Conservation (phyloP, 2,329 filamentous ascomycete species). For the Paecilomyces fulvus region DNA sequence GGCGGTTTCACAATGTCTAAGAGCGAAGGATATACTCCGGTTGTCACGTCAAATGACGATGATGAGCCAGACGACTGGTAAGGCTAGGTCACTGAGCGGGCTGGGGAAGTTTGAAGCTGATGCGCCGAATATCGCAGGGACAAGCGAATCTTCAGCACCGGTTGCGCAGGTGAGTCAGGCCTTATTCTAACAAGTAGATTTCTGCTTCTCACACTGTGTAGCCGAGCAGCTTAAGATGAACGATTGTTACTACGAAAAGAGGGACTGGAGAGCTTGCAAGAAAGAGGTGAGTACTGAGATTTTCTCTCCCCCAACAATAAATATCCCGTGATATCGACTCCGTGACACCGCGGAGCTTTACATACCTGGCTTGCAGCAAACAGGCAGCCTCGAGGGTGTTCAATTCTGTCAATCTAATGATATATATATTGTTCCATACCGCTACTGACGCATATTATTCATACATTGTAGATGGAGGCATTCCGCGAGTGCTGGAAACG, state of each 20-base stretch:
- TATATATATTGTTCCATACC: neutral
- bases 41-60: slow-evolving; percentile 49
- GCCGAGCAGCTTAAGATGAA: slow-evolving; percentile 86
- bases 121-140: slow-evolving; percentile 55
- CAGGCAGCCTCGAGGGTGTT: neutral
- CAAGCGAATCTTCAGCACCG: slow-evolving; percentile 94
- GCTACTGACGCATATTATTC: neutral
- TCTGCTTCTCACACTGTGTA: slow-evolving; percentile 28
- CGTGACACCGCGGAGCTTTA: neutral
- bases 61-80: slow-evolving; percentile 97
- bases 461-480: slow-evolving; percentile 54
- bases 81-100: slow-evolving; percentile 17
- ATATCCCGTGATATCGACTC: neutral
- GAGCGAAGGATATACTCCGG: slow-evolving; percentile 39
- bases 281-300: slow-evolving; percentile 59
- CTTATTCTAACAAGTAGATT: neutral
- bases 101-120: neutral
- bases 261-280: slow-evolving; percentile 86
- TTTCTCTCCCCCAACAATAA: slow-evolving; percentile 1
- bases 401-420: neutral
- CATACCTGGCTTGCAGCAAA: neutral
- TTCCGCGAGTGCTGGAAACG: slow-evolving; percentile 89
- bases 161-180: slow-evolving; percentile 65
- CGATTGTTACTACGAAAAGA: slow-evolving; percentile 92
- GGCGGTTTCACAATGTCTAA: slow-evolving; percentile 45